Conservation (phyloP, 1,284 basidiomycete genomes). For the Fomitopsis palustris region DNA sequence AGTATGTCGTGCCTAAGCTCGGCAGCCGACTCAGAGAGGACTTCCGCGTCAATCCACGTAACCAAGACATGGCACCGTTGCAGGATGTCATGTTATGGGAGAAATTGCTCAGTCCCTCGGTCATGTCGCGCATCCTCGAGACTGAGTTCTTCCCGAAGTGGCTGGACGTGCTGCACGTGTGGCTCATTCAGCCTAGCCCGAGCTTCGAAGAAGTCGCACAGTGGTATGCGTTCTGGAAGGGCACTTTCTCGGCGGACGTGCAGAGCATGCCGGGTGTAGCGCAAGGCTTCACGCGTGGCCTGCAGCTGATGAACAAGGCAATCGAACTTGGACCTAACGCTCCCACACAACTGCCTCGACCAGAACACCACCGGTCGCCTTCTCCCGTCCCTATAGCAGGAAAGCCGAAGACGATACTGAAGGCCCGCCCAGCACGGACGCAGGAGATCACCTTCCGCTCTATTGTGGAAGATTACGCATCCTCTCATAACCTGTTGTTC, state of each 20-base stretch:
- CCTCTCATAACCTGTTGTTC: constrained; percentile 83
- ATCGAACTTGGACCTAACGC: constrained; percentile 80
- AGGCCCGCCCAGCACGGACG: constrained; percentile 43
- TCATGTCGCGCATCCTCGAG: constrained; percentile 81
- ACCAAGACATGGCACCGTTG: constrained; percentile 85
- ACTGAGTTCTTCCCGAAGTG: constrained; percentile 95
- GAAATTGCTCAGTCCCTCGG: constrained; percentile 66
- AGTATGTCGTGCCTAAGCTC: constrained; percentile 89
- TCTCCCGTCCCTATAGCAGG: constrained; percentile 23
- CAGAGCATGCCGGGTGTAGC: constrained; percentile 61
- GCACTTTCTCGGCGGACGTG: constrained; percentile 68
- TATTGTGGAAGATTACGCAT: constrained; percentile 86
- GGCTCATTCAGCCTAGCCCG: constrained; percentile 83
- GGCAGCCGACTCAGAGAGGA: constrained; percentile 76
- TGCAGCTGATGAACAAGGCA: constrained; percentile 92
- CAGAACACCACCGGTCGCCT: constrained; percentile 44
- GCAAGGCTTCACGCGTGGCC: constrained; percentile 79
- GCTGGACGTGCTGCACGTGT: constrained; percentile 87
- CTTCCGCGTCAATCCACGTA: constrained; percentile 84
- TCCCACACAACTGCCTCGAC: constrained; percentile 60
- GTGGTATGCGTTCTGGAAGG: constrained; percentile 93
- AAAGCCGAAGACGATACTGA: constrained; percentile 24
- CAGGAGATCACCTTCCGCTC: constrained; percentile 86
- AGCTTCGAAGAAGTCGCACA: constrained; percentile 88
- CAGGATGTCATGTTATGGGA: constrained; percentile 80